A percentile compares a stretch with the other conserved stretches of the same genome.
These are phyloP conservation scores for Ophiostoma triangulosporum DNA, from an alignment of 2,329 filamentous ascomycete species.

Conservation along the genomic window DNA sequence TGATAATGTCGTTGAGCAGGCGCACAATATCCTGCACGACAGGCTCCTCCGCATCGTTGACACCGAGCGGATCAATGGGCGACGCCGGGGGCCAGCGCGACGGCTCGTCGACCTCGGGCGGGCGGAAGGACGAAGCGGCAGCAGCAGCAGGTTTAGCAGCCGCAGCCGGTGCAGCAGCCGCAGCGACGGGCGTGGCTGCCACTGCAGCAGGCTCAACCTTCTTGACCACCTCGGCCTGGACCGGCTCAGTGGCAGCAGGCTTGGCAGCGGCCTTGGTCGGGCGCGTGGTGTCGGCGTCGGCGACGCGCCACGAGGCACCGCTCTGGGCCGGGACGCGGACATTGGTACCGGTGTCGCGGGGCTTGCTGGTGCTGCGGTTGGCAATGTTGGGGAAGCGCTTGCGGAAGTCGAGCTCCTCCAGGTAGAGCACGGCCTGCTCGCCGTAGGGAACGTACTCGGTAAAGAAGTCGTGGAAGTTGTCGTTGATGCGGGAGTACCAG, in stretches of 20 bases:
- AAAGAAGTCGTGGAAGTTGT: slow-evolving; percentile 98
- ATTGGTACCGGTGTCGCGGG: slow-evolving; percentile 48
- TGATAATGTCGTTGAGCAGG: slow-evolving; percentile 92
- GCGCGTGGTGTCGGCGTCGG: slow-evolving; percentile 44
- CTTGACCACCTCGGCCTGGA: not conserved
- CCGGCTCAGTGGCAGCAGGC: slow-evolving; percentile 8
- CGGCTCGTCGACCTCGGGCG: slow-evolving; percentile 52
- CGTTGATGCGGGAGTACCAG: slow-evolving; percentile 83
- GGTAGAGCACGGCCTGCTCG: slow-evolving; percentile 86
- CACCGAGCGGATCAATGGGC: slow-evolving; percentile 64
- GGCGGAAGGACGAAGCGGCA: slow-evolving; percentile 27
- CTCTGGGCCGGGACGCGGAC: slow-evolving; percentile 77
- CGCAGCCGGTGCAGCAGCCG: slow-evolving; percentile 16
- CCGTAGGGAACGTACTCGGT: slow-evolving; percentile 92
- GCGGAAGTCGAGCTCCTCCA: slow-evolving; percentile 89
- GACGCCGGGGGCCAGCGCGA: slow-evolving; percentile 49
- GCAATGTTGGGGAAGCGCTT: slow-evolving; percentile 56
- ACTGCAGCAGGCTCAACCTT: slow-evolving; percentile 14
- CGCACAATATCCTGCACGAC: slow-evolving; percentile 87
- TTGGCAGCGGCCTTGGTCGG: slow-evolving; percentile 27
- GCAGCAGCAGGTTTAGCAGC: slow-evolving; percentile 13
- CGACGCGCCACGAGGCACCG: slow-evolving; percentile 68
- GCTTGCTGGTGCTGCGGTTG: slow-evolving; percentile 30
- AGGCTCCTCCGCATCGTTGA: slow-evolving; percentile 67
- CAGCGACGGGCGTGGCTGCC: slow-evolving; percentile 12